Evolutionary conservation across 2,329 filamentous ascomycete genomes (phyloP), one percentile per base, ranked within the genome.

Genomic region (Fusarium pseudograminearum): DNA sequence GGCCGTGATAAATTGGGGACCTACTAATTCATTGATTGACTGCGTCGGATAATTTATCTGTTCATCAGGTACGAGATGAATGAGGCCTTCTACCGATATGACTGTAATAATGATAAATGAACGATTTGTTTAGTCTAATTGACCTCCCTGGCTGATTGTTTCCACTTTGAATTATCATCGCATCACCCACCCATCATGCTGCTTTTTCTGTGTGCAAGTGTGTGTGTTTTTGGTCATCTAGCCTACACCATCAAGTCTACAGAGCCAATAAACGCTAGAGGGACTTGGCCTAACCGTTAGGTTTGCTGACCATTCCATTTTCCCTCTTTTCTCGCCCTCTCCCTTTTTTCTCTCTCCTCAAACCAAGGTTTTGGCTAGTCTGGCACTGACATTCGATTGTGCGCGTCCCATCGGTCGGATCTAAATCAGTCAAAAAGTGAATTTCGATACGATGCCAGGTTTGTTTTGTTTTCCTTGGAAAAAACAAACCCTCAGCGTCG

Each of bases 161-260:
- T 38, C 34, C 34, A 28, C 31, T 45, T 45, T 36, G 22, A 28
- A 53, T 53, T 26, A 5, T 22, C 57, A 67, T 67, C 61, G 68
- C 67, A 55, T 70, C 67, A 70, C 67, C 46, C 54, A 70, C 34
- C 67, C 67, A 70, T 70, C 67, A 70, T 70, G 26, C 40, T 68
- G 50, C 67, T 60, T 63, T 51, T 54, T 62, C 47, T 54, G 55
- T 18, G 36, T 26, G 20, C 51, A 50, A 24, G 34, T 36, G 9
- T n/a, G 36, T 38, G n/a, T 38, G 10, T 38, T 40, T 40, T 40
- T 40, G 36, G 36, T 55, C 33, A 47, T 55, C 47, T 48, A 66
- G 47, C 62, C 59, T 61, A 66, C 61, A 65, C 62, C 62, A 65
- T 33, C 61, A 60, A 44, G 44, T 22, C 14, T 31, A 34, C 38